Evolutionary conservation across 305 asterid genomes (phyloP).

Genomic region (Rubia peregrina): DNA sequence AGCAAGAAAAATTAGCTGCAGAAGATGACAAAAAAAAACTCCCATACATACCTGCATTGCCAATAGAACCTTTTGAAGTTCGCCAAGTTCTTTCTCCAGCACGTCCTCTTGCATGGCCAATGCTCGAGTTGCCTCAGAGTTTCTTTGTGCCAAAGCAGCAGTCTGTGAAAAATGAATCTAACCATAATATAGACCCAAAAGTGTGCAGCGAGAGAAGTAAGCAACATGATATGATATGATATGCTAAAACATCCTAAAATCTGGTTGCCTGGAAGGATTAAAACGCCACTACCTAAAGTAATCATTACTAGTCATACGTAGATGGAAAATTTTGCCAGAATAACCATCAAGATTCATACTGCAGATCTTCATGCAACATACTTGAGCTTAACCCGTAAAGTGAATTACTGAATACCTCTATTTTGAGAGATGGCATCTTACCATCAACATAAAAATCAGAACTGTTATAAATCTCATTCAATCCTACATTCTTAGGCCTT

Average conservation of each 20-base stretch:
- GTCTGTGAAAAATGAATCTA: constrained; percentile 31
- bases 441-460: background rate
- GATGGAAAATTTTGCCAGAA: background rate
- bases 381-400: background rate
- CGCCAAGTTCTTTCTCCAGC: constrained; percentile 70
- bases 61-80: constrained; percentile 67
- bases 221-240: constrained; percentile 2
- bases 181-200: background rate
- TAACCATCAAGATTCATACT: background rate
- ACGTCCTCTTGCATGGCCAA: constrained; percentile 67
- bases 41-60: constrained; percentile 78
- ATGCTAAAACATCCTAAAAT: background rate
- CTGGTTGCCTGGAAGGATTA: background rate
- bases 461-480: background rate
- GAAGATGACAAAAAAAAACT: background rate
- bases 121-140: constrained; percentile 72
- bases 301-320: background rate
- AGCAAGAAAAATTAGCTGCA: background rate
- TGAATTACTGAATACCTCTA: background rate
- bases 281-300: constrained; percentile 1
- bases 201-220: background rate
- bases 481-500: background rate
- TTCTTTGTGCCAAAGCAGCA: constrained; percentile 69
- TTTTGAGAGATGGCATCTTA: background rate
- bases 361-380: background rate